Conservation (phyloP, 2,329 filamentous ascomycete genomes). For the Byssoonygena ceratinophila region DNA sequence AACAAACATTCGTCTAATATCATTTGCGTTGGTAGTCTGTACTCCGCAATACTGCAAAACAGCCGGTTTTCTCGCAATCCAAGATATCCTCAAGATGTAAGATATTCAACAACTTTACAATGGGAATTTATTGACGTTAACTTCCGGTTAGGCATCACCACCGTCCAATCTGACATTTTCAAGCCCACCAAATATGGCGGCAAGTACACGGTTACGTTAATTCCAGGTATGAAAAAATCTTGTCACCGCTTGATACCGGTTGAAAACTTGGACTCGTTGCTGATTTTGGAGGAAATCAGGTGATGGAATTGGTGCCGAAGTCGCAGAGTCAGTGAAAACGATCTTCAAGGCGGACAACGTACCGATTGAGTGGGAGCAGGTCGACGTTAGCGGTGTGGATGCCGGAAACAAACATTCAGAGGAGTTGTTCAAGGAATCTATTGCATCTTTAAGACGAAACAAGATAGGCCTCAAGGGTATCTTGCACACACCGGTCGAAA, state of each 20-base stretch:
- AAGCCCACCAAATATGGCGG: slow-evolving; percentile 98
- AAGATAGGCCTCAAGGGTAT: slow-evolving; percentile 99
- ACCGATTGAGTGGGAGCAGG: slow-evolving; percentile 96
- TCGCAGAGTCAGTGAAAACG: slow-evolving; percentile 95
- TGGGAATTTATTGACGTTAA: background rate
- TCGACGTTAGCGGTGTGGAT: slow-evolving; percentile 87
- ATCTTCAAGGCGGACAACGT: slow-evolving; percentile 99
- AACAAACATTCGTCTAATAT: slow-evolving; percentile 33
- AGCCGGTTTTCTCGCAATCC: slow-evolving; percentile 40
- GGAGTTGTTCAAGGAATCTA: slow-evolving; percentile 88
- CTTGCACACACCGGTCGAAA: slow-evolving; percentile 90
- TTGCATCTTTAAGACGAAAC: slow-evolving; percentile 92
- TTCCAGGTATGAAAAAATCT: slow-evolving; percentile 72
- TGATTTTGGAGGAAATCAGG: slow-evolving; percentile 33
- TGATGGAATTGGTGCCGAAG: slow-evolving; percentile 96
- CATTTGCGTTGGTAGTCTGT: slow-evolving; percentile 40
- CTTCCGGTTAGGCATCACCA: slow-evolving; percentile 52
- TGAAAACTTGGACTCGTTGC: too few relatives aligned
- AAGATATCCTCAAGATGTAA: slow-evolving; percentile 47
- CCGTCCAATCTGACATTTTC: slow-evolving; percentile 89
- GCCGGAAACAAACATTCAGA: slow-evolving; percentile 78
- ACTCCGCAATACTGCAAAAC: slow-evolving; percentile 44
- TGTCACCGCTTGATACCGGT: too few relatives aligned
- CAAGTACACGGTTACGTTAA: slow-evolving; percentile 98
- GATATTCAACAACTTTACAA: too few relatives aligned